phyloP scores from a whole-genome alignment of 2,329 filamentous ascomycete genomes.

The Colletotrichum horii region DNA sequence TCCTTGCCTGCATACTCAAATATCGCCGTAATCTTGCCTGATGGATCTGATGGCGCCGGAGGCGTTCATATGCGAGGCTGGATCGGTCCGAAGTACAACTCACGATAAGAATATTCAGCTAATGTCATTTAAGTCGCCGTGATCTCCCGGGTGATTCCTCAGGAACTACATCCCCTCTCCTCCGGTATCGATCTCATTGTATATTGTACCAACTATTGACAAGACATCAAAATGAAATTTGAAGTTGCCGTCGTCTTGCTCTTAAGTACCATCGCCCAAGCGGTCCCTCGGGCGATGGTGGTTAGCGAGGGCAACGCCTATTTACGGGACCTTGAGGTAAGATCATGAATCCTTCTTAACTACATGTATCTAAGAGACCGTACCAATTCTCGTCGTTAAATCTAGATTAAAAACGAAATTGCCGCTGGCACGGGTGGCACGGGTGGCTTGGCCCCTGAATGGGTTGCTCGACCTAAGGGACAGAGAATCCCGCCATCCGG shows the following conservation, averaged over 20 bases:
- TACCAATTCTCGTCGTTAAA: fast-evolving
- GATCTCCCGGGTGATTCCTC: background rate
- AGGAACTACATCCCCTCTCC: fast-evolving
- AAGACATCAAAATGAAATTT: background rate
- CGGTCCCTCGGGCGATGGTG: background rate
- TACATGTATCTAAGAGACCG: too few relatives aligned
- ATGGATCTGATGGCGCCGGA: background rate
- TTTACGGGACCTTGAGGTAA: background rate
- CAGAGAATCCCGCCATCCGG: background rate
- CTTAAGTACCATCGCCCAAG: background rate
- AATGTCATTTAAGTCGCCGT: background rate
- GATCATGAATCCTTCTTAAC: too few relatives aligned
- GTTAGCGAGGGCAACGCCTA: background rate
- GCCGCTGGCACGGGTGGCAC: background rate
- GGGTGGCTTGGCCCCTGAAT: background rate
- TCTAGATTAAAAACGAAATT: background rate
- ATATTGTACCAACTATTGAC: fast-evolving
- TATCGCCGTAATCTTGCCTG: background rate
- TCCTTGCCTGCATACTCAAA: background rate
- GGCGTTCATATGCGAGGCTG: background rate
- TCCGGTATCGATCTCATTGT: background rate
- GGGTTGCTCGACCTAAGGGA: background rate
- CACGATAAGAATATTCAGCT: background rate
- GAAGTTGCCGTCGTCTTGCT: background rate
- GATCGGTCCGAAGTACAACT: background rate